Evolutionary conservation across 768 basidiomycete genomes (phyloP), one percentile per base, ranked within the genome.

Genomic region (Crassisporium funariophilum): DNA sequence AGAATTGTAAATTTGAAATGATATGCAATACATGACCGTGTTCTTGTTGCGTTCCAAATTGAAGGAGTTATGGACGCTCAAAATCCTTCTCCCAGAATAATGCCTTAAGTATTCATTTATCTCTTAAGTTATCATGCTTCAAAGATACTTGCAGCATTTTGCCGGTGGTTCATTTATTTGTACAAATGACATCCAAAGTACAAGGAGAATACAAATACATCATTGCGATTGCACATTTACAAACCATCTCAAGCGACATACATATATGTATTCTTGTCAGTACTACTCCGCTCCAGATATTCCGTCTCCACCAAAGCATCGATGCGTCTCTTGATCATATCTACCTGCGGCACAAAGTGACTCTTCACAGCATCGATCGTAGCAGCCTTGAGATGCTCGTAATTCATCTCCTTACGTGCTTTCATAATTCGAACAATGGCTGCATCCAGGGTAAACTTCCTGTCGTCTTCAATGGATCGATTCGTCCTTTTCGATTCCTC

Each of bases 351-450:
- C 45, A 82, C 77, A 65, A 98, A 98, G 57, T 95, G 88, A 31
- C 73, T 83, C 67, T 86, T 88, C 38, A 98, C 91, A 17, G 92
- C 86, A 15, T 90, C 85, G 47, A 97, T 83, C 8, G 91, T 90
- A 53, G 84, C 84, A 40, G 82, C 79, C 67, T 91, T 86, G 58
- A 98, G 76, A 54, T 86, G 77, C 56, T 88, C 83, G 57, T 91
- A 83, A 19, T 71, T 74, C 67, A 95, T 73, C 67, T 88, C 87
- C 70, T 95, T 98, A 57, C 82, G 81, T 2, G 83, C 84, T 65
- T 98, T 98, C 93, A 98, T 95, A 59, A 95, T 83, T 5, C 97
- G 85, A 24, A 99, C 95, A 57, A 99, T 95, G 16, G 95, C 95
- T 0, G 94, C 94, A 55, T 98, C 93, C 11, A 98, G 75, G 47